Percentiles rank a stretch among this genome's conserved stretches.
Evolutionary conservation across 306 rosid genomes (phyloP).

Genomic region (Pachyrhizus erosus): DNA sequence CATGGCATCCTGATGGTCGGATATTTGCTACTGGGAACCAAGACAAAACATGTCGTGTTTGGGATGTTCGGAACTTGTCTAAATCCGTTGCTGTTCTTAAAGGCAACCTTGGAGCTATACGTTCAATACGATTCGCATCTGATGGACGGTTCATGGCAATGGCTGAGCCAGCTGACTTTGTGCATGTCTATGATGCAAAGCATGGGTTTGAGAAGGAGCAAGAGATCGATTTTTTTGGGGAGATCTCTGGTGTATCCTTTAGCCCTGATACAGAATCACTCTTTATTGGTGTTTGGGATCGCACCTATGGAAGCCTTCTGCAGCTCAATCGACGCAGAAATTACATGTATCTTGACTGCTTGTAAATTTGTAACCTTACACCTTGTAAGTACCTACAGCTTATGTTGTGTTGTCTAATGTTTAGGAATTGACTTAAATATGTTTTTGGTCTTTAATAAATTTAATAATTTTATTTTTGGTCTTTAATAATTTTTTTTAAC

Average conservation of each 20-base stretch:
- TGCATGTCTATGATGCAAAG: constrained; percentile 80
- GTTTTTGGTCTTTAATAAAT: too few species aligned
- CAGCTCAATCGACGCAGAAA: constrained; percentile 72
- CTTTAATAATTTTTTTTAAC: too few species aligned
- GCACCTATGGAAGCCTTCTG: constrained; percentile 86
- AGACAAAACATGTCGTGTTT: constrained; percentile 86
- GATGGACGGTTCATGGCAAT: constrained; percentile 86
- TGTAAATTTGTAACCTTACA: constrained; percentile 55
- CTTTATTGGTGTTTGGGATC: constrained; percentile 87
- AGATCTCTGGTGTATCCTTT: constrained; percentile 90
- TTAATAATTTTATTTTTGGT: too few species aligned
- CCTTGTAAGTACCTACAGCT: constrained; percentile 45
- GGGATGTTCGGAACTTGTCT: constrained; percentile 85
- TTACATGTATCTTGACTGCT: constrained; percentile 66
- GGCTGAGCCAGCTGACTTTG: constrained; percentile 95
- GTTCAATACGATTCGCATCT: constrained; percentile 79
- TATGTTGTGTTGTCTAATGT: constrained; percentile 36
- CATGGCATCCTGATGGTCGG: constrained; percentile 84
- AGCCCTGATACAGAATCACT: constrained; percentile 94
- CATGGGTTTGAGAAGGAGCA: constrained; percentile 81
- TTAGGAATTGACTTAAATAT: too few species aligned
- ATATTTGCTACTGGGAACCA: constrained; percentile 92
- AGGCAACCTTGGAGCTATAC: constrained; percentile 90
- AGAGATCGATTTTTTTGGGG: constrained; percentile 87
- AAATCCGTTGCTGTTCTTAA: constrained; percentile 81